Conservation (phyloP, 768 basidiomycete genomes). For the Coprinopsis strossmayeri region DNA sequence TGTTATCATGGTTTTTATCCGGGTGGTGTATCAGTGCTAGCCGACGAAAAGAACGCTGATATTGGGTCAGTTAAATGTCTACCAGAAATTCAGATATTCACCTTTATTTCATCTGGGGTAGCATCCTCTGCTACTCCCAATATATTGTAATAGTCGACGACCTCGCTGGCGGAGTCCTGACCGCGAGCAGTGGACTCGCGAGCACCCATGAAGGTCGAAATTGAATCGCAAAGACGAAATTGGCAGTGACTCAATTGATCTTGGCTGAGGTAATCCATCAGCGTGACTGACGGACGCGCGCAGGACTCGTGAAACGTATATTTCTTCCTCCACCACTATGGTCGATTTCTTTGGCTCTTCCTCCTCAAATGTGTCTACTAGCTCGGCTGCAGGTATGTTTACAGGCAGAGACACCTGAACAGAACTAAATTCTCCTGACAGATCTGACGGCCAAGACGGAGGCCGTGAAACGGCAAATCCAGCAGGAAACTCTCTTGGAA, state of each 20-base stretch:
- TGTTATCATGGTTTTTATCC: slow-evolving; percentile 78
- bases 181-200: slow-evolving; percentile 49
- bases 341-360: slow-evolving; percentile 31
- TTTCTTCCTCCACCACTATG: slow-evolving; percentile 26
- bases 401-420: no score
- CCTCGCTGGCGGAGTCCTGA: slow-evolving; percentile 13
- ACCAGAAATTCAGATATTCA: no score
- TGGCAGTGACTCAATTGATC: no score
- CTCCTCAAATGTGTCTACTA: slow-evolving; percentile 28
- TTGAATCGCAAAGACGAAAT: no score
- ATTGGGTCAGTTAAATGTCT: no score
- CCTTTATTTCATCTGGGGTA: slow-evolving; percentile 86
- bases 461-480: slow-evolving; percentile 56
- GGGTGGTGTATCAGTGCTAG: slow-evolving; percentile 84
- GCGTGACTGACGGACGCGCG: no score
- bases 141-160: slow-evolving; percentile 75
- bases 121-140: slow-evolving; percentile 79
- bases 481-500: slow-evolving; percentile 61
- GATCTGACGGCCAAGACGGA: slow-evolving; percentile 45
- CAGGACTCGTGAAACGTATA: neutral
- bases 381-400: no score
- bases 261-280: no score
- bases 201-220: slow-evolving; percentile 50
- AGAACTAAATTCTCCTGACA: slow-evolving; percentile 11
- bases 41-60: slow-evolving; percentile 79